Conservation (phyloP, 1,284 basidiomycete species). For the Irpex lacteus region DNA sequence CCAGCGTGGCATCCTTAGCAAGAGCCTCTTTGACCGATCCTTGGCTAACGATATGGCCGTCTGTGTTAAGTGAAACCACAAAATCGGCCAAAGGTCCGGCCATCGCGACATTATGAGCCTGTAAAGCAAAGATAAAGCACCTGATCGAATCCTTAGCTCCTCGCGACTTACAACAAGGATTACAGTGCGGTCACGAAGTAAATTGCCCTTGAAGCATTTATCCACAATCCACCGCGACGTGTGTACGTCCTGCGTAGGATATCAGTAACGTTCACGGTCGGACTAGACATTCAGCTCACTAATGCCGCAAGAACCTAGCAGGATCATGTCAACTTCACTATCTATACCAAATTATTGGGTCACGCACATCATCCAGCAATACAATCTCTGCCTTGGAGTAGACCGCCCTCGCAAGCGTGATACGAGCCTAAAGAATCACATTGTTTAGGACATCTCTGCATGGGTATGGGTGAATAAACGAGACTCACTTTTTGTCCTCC, state of each 20-base stretch:
- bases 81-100: slow-evolving; percentile 58
- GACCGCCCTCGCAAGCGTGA: slow-evolving; percentile 68
- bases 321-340: neutral
- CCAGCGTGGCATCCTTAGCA: slow-evolving; percentile 33
- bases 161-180: slow-evolving; percentile 58
- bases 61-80: slow-evolving; percentile 52
- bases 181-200: slow-evolving; percentile 67
- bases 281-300: neutral
- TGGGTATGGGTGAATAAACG: neutral
- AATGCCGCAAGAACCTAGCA: slow-evolving; percentile 47
- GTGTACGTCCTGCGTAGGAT: slow-evolving; percentile 41
- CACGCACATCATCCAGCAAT: slow-evolving; percentile 53
- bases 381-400: slow-evolving; percentile 58
- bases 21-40: slow-evolving; percentile 46
- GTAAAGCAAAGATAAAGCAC: neutral
- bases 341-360: neutral
- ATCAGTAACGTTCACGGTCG: neutral
- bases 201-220: slow-evolving; percentile 68
- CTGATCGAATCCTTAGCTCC: neutral
- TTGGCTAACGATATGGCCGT: slow-evolving; percentile 46
- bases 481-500: slow-evolving; percentile 61
- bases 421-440: slow-evolving; percentile 42
- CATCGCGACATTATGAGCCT: slow-evolving; percentile 46
- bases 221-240: slow-evolving; percentile 78
- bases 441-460: slow-evolving; percentile 50